Conservation (phyloP, 176 grass and related monocot genomes). For the Triticum monococcum region DNA sequence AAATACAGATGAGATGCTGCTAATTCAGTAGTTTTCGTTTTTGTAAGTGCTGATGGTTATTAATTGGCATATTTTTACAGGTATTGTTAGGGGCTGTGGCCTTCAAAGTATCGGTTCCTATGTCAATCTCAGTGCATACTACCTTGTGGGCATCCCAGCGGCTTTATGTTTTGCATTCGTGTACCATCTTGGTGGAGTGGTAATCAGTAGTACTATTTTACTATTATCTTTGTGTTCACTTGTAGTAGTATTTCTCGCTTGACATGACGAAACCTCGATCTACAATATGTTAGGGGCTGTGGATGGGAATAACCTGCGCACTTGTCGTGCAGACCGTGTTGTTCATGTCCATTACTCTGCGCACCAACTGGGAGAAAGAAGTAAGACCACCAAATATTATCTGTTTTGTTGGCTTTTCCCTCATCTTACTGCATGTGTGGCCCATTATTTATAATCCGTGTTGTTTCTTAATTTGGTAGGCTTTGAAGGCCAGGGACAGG, state of each 20-base stretch:
- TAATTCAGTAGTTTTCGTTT: background rate
- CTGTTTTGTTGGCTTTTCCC: too few relatives aligned
- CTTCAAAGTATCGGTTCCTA: constrained; percentile 44
- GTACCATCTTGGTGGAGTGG: constrained; percentile 47
- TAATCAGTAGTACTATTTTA: background rate
- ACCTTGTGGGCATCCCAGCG: constrained; percentile 29
- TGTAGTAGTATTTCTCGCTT: background rate
- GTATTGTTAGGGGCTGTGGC: constrained; percentile 40
- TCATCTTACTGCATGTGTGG: background rate
- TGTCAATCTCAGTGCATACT: constrained; percentile 41
- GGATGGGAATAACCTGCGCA: constrained; percentile 31
- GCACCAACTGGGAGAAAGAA: constrained; percentile 45
- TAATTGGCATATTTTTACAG: background rate
- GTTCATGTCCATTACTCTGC: constrained; percentile 21
- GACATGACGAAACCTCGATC: background rate
- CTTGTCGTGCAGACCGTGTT: constrained; percentile 32
- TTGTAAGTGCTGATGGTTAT: too few relatives aligned
- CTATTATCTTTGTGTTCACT: background rate
- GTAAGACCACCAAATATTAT: constrained; percentile 25
- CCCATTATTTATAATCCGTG: background rate
- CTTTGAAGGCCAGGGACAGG: constrained; percentile 50
- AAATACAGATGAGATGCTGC: too few relatives aligned
- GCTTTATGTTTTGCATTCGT: constrained; percentile 26
- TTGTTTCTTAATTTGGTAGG: background rate
- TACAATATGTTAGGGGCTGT: constrained; percentile 22